Percentiles rank a stretch among this genome's conserved stretches.
Conservation (phyloP, 2,329 filamentous ascomycete species). For the Uncinocarpus reesii region DNA sequence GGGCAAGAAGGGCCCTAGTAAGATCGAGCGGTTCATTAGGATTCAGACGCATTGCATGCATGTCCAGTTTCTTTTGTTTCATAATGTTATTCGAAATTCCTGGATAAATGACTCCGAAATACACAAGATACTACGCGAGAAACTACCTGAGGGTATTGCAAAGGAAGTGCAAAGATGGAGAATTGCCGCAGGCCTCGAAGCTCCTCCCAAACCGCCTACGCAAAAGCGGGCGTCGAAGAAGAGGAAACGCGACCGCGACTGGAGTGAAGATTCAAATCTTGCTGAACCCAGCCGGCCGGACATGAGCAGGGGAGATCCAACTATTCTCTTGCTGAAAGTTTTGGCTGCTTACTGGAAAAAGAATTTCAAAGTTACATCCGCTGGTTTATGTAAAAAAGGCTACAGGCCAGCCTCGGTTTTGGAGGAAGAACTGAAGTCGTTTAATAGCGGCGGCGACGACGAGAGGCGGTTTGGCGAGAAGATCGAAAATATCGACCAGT, state of each 20-base stretch:
- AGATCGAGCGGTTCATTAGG: slow-evolving; percentile 69
- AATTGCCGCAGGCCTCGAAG: slow-evolving; percentile 53
- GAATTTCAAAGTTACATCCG: slow-evolving; percentile 63
- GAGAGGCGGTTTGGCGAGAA: slow-evolving; percentile 63
- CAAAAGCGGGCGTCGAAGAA: slow-evolving; percentile 29
- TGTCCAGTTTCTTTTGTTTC: slow-evolving; percentile 76
- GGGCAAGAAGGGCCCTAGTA: slow-evolving; percentile 72
- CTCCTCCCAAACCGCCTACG: slow-evolving; percentile 34
- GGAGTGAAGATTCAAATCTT: slow-evolving; percentile 58
- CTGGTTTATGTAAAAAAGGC: slow-evolving; percentile 76
- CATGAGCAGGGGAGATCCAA: slow-evolving; percentile 71
- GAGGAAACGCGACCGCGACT: slow-evolving; percentile 48
- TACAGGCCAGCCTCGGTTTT: slow-evolving; percentile 71
- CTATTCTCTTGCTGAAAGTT: slow-evolving; percentile 63
- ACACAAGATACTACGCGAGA: slow-evolving; percentile 64
- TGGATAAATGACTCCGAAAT: slow-evolving; percentile 72
- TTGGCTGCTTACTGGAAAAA: slow-evolving; percentile 84
- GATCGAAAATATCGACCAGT: slow-evolving; percentile 55
- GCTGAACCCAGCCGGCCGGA: slow-evolving; percentile 62
- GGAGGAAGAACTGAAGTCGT: slow-evolving; percentile 62
- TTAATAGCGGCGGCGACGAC: slow-evolving; percentile 53
- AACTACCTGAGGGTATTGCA: slow-evolving; percentile 57
- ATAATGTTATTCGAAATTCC: slow-evolving; percentile 74
- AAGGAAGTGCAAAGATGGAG: slow-evolving; percentile 66
- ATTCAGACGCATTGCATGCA: slow-evolving; percentile 77